A percentile compares a stretch with the other conserved stretches of the same genome.
Evolutionary conservation across 805 yeast species (phyloP).

Genomic region (Barnettozyma sp.): DNA sequence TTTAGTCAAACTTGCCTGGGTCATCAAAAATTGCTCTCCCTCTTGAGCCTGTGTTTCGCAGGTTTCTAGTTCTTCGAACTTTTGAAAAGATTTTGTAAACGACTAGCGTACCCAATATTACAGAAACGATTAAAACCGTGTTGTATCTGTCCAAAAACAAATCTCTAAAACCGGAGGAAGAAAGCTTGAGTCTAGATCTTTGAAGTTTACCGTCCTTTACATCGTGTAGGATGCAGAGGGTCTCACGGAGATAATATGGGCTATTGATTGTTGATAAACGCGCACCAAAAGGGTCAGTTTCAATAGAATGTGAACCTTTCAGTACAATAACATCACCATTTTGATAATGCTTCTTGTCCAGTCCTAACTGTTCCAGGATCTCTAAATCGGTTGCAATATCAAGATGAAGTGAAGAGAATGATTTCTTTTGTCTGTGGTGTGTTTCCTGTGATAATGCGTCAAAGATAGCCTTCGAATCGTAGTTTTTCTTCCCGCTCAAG

Average conservation of each 20-base stretch:
- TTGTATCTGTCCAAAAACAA: too few relatives aligned
- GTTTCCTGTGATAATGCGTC: conserved; percentile 43
- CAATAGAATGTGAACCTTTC: conserved; percentile 33
- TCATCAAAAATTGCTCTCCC: conserved; percentile 7
- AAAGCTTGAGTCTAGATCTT: too few relatives aligned
- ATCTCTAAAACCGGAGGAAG: too few relatives aligned
- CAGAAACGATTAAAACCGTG: too few relatives aligned
- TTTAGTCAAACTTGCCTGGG: conserved; percentile 7
- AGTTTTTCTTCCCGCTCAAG: conserved; percentile 38
- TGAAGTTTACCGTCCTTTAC: conserved; percentile 15
- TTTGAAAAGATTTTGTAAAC: too few relatives aligned
- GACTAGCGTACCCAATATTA: too few relatives aligned
- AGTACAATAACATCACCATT: conserved; percentile 55
- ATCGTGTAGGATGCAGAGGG: conserved; percentile 7
- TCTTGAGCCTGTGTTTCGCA: background rate
- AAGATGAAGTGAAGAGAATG: conserved; percentile 41
- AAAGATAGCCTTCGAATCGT: conserved; percentile 30
- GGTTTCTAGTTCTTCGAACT: background rate
- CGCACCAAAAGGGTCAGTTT: conserved; percentile 31
- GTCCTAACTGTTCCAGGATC: conserved; percentile 1
- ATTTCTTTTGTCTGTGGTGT: conserved; percentile 36
- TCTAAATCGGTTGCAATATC: conserved; percentile 31
- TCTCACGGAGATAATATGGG: conserved; percentile 9
- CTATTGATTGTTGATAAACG: conserved; percentile 12
- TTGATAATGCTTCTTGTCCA: background rate